Evolutionary conservation across 1,139 yeast genomes (phyloP), one percentile per base, ranked within the genome.

Genomic region (Hansenula lynferdii): DNA sequence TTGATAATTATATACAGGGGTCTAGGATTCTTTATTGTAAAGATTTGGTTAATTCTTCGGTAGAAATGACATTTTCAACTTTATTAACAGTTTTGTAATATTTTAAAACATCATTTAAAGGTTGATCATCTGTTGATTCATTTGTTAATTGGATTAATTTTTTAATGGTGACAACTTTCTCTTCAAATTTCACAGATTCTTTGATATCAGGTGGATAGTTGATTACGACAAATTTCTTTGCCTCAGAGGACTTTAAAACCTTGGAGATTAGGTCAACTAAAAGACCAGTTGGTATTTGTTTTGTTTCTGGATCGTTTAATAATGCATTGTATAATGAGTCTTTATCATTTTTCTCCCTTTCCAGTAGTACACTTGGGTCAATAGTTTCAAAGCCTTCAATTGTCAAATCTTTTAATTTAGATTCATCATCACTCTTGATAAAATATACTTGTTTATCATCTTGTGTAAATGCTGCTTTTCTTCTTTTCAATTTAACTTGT

Each of bases 21-120:
- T n/a, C n/a, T n/a, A n/a, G n/a, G n/a, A n/a, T n/a, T n/a, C 12
- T 15, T 18, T 25, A 14, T 26, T 21, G 10, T 9, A 27, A n/a
- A 16, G 8, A n/a, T 6, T 28, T 25, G 15, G 38, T 12, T 7
- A 49, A 18, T 4, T 45, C 44, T 56, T 63, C 42, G 37, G 54
- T 7, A 9, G 46, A 38, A 3, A 31, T 18, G 5, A 45, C 19
- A 6, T 36, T 40, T 6, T 26, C 24, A 1, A 59, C 62, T 53
- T 75, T 77, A 29, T 69, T 72, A 12, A 78, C 84, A 19, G 80
- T 75, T 21, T 69, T 70, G 49, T 75, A 78, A 56, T 79, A 79
- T 15, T 75, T 79, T 30, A 67, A 62, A 15, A 77, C 60, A 19
- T 65, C 69, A 8, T 52, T n/a, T n/a, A n/a, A n/a, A n/a, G n/a